Percentiles rank a stretch among this genome's conserved stretches.
Evolutionary conservation across 352 stramenopile genomes (phyloP).

Genomic region (Globisporangium camurandrum): DNA sequence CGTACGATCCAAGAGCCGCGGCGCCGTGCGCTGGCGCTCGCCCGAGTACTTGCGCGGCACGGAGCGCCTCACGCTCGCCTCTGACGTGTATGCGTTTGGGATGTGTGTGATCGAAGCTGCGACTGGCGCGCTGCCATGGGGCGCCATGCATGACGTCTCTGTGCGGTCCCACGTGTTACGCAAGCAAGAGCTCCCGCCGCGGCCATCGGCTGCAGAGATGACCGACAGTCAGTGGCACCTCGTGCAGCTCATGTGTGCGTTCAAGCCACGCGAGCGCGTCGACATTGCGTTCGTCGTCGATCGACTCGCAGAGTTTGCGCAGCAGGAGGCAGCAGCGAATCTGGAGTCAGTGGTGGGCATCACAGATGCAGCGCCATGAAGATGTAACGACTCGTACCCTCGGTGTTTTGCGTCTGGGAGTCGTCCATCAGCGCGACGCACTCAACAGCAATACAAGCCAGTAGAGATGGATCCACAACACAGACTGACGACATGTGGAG

Average conservation of each 20-base stretch:
- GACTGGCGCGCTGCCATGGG: slow-evolving; percentile 5
- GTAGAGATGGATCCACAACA: too few relatives aligned
- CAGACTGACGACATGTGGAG: too few relatives aligned
- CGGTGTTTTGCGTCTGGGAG: too few relatives aligned
- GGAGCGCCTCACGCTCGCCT: slow-evolving; percentile 2
- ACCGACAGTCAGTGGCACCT: slow-evolving; percentile 4
- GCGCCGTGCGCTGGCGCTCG: neutral
- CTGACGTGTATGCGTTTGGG: slow-evolving; percentile 13
- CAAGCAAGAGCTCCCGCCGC: neutral
- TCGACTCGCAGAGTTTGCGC: slow-evolving; percentile 2
- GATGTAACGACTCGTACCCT: neutral
- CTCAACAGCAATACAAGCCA: neutral
- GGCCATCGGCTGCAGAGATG: neutral
- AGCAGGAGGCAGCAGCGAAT: neutral
- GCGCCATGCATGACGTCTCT: neutral
- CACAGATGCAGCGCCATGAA: neutral
- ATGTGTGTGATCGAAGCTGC: slow-evolving; percentile 14
- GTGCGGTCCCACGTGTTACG: neutral
- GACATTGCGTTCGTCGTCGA: slow-evolving; percentile 1
- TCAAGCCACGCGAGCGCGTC: neutral
- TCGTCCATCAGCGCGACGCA: neutral
- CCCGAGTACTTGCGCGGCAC: slow-evolving; percentile 1
- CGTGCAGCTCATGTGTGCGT: slow-evolving; percentile 5
- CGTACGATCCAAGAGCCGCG: neutral
- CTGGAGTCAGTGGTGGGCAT: neutral